Evolutionary conservation across 2,329 filamentous ascomycete species (phyloP).

Genomic region (Penicillium sp.): DNA sequence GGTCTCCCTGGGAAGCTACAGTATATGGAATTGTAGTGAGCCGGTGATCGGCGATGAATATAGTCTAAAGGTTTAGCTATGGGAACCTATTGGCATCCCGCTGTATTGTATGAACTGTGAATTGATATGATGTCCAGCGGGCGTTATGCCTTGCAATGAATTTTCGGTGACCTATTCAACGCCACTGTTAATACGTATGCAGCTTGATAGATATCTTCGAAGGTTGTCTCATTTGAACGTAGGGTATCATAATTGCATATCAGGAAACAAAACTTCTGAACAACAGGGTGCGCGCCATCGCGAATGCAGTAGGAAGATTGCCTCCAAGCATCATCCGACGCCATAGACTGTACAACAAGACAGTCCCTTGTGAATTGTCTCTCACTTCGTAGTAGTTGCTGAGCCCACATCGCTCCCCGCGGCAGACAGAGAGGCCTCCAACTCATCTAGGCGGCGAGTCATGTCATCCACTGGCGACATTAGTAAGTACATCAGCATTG

Average conservation of each 20-base stretch:
- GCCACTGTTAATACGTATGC: no score
- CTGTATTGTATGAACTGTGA: slow-evolving; percentile 14
- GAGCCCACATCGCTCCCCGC: slow-evolving; percentile 41
- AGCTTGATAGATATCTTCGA: neutral
- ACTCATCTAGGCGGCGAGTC: slow-evolving; percentile 78
- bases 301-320: neutral
- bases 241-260: slow-evolving; percentile 22
- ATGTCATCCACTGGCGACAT: slow-evolving; percentile 82
- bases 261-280: slow-evolving; percentile 1
- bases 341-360: neutral
- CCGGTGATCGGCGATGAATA: neutral
- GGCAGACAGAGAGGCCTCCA: slow-evolving; percentile 71
- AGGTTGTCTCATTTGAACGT: slow-evolving; percentile 4
- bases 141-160: neutral
- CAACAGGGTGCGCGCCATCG: neutral
- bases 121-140: neutral
- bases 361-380: neutral
- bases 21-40: neutral
- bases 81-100: slow-evolving; percentile 6
- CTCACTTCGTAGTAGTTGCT: slow-evolving; percentile 17
- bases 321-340: neutral
- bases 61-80: neutral
- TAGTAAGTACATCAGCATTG: neutral
- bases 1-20: neutral
- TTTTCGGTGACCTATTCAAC: neutral